Evolutionary conservation across 2,329 filamentous ascomycete species (phyloP), one percentile per base, ranked within the genome.

Genomic region (Pyrenophora teres): DNA sequence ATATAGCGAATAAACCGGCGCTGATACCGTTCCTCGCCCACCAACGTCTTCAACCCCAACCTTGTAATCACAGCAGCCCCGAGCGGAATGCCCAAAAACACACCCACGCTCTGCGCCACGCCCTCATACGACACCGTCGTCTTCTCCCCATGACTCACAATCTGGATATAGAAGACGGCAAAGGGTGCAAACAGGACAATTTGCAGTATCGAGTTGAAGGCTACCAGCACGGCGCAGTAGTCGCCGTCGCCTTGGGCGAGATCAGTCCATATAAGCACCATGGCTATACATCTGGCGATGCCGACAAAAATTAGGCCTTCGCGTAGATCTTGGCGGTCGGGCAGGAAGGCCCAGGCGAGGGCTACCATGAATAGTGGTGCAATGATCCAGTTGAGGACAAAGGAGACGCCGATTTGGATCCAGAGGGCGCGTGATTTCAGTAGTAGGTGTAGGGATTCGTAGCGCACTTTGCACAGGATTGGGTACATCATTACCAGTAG

Each of bases 401-500:
- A 73, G 50, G 88, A 92, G 63, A 96, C 89, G 0, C 70, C 77
- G n/a, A 96, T 83, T 70, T 96, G 90, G 43, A 84, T 83, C 90
- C 89, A 96, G 2, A 95, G 77, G 0, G 78, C 77, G 2, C 79
- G 78, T 2, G 84, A 78, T 2, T 76, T 71, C 52, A 94, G 81
- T 3, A 90, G 77, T 2, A 82, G 76, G 69, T 91, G 89, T 8
- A 95, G 75, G 0, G 83, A 83, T 70, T 95, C 90, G 72, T 85
- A 94, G 35, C 84, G 84, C 5, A 95, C 88, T 71, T 94, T 94
- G 80, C 90, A 95, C 0, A 96, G 78, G 53, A 96, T 95, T 0
- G 91, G 92, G 67, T 94, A 96, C 90, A 96, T 96, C 90, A 96
- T 96, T 36, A 95, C 86, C 1, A 96, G 80, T 0, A 96, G 76